These are phyloP conservation scores for Trichocomaceae sp. DNA, from an alignment of 2,329 filamentous ascomycete species.

Conservation along the genomic window DNA sequence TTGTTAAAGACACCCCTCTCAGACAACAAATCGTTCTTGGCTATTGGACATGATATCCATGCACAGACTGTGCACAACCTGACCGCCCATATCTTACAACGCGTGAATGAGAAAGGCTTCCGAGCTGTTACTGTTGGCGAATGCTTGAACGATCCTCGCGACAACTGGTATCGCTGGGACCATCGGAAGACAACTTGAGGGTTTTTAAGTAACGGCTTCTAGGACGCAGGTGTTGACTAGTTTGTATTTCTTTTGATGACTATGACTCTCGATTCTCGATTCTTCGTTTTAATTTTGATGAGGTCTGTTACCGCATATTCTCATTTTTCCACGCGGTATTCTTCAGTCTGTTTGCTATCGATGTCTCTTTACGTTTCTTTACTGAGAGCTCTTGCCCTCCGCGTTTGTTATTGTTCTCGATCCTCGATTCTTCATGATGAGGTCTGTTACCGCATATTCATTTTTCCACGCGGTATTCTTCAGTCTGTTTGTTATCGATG, in stretches of 20 bases:
- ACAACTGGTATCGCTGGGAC: slow-evolving; percentile 39
- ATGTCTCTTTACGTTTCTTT: too few species aligned
- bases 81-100: slow-evolving; percentile 35
- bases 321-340: neutral
- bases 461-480: neutral
- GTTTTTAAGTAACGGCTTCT: neutral
- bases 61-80: slow-evolving; percentile 39
- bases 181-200: slow-evolving; percentile 12
- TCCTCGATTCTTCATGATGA: neutral
- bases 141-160: slow-evolving; percentile 34
- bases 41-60: slow-evolving; percentile 40
- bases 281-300: too few species aligned
- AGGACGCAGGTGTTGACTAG: too few species aligned
- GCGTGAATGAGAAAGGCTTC: slow-evolving; percentile 25
- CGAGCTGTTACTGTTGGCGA: slow-evolving; percentile 39
- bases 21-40: slow-evolving; percentile 31
- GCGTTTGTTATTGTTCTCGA: neutral
- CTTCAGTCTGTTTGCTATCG: neutral
- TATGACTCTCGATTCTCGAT: neutral
- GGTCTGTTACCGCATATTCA: neutral
- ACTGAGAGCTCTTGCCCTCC: neutral
- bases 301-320: neutral
- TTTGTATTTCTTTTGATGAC: neutral
- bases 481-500: neutral
- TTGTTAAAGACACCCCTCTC: slow-evolving; percentile 20